Evolutionary conservation across 2,329 filamentous ascomycete genomes (phyloP).

Genomic region (Hymenoscyphus occultus): DNA sequence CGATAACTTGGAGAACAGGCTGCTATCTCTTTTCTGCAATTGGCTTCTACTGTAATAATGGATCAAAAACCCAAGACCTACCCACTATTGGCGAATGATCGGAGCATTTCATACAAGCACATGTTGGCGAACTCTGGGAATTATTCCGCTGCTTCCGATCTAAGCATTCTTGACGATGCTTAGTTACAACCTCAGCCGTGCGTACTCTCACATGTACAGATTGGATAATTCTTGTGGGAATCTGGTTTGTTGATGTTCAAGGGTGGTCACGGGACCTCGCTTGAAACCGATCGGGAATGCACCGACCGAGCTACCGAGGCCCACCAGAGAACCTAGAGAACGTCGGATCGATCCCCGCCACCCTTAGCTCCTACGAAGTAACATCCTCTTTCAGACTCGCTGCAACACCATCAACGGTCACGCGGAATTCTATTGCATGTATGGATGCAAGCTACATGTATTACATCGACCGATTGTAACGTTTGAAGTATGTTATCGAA

Average conservation of each 20-base stretch:
- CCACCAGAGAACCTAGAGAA: not conserved
- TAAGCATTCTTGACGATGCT: too few species aligned
- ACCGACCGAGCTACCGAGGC: not conserved
- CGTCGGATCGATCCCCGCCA: not conserved
- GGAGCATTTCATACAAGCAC: too few species aligned
- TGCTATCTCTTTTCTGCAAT: too few species aligned
- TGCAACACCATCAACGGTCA: not conserved
- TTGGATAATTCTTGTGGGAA: too few species aligned
- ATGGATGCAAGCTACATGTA: too few species aligned
- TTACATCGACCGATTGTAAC: not conserved
- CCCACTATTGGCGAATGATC: too few species aligned
- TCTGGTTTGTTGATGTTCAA: not conserved
- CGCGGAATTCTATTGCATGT: not conserved
- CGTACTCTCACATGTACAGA: too few species aligned
- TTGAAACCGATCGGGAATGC: not conserved
- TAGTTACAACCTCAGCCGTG: too few species aligned
- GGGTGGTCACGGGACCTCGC: not conserved
- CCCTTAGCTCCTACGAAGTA: not conserved
- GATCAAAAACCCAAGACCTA: too few species aligned
- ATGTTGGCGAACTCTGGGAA: too few species aligned
- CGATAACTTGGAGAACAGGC: not conserved
- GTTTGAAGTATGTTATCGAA: not conserved
- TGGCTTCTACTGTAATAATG: too few species aligned
- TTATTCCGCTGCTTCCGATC: too few species aligned
- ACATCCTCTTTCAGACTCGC: not conserved